Evolutionary conservation across 257 asterid genomes (phyloP).

Genomic region (Solanum virginianum): DNA sequence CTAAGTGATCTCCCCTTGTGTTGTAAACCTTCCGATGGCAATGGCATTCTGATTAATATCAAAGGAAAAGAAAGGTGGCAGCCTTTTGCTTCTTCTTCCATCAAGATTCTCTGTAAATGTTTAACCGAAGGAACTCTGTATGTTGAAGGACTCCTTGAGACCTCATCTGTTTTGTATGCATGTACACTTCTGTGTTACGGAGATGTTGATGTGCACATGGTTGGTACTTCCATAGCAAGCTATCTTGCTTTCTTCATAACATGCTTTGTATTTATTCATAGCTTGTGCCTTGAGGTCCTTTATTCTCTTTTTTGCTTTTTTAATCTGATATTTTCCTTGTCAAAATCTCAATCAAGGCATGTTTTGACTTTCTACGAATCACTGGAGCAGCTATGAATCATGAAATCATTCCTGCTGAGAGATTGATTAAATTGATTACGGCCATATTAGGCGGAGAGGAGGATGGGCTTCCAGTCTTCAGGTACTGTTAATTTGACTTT

Average conservation of each 20-base stretch:
- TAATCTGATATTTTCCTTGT: neutral
- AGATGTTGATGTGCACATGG: constrained; percentile 83
- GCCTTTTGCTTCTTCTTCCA: constrained; percentile 61
- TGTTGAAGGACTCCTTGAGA: constrained; percentile 75
- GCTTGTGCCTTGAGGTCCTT: neutral
- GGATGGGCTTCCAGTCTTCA: constrained; percentile 45
- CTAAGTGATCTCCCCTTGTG: constrained; percentile 49
- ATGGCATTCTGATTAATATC: constrained; percentile 61
- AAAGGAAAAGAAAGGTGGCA: constrained; percentile 61
- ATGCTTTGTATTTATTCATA: neutral
- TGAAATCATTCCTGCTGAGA: constrained; percentile 59
- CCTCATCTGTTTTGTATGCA: constrained; percentile 53
- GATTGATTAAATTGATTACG: constrained; percentile 45
- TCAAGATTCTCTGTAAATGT: constrained; percentile 75
- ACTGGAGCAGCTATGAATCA: constrained; percentile 49
- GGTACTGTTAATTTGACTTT: constrained; percentile 27
- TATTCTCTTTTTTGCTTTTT: neutral
- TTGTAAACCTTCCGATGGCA: constrained; percentile 41
- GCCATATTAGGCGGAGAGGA: constrained; percentile 43
- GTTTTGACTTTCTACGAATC: constrained; percentile 74
- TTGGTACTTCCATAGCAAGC: constrained; percentile 19
- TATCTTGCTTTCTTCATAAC: constrained; percentile 9
- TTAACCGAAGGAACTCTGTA: constrained; percentile 80
- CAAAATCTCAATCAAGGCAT: constrained; percentile 54
- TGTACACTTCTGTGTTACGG: constrained; percentile 69